These are phyloP conservation scores for Cutaneotrichosporon daszewskae DNA, from an alignment of 1,284 basidiomycete species.

Conservation along the genomic window DNA sequence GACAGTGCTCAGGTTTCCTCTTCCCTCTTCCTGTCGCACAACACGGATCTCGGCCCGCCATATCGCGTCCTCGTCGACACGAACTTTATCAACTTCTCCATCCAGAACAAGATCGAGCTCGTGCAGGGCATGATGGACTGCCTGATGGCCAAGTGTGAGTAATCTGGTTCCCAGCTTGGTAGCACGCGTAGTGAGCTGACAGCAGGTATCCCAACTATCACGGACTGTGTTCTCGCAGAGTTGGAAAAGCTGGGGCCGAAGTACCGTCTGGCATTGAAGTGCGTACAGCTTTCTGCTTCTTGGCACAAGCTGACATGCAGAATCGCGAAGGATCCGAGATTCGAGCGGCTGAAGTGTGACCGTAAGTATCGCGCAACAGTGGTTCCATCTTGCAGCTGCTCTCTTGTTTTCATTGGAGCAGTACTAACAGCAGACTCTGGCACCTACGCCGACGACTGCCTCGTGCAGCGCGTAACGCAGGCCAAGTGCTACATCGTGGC, in stretches of 20 bases:
- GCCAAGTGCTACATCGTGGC: slow-evolving; percentile 98
- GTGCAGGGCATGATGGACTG: slow-evolving; percentile 99
- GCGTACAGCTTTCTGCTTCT: slow-evolving; percentile 18
- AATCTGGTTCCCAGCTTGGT: neutral
- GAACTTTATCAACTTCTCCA: slow-evolving; percentile 98
- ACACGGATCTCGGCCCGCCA: slow-evolving; percentile 90
- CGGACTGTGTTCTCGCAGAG: slow-evolving; percentile 97
- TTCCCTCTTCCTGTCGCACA: slow-evolving; percentile 84
- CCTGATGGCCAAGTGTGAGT: slow-evolving; percentile 93
- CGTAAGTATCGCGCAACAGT: slow-evolving; percentile 43
- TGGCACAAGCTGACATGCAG: no score
- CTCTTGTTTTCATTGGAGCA: slow-evolving; percentile 8
- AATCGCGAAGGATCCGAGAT: slow-evolving; percentile 92
- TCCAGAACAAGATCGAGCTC: slow-evolving; percentile 97
- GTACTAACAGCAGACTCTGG: slow-evolving; percentile 57
- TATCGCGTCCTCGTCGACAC: slow-evolving; percentile 98
- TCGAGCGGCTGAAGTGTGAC: slow-evolving; percentile 85
- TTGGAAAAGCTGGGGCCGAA: slow-evolving; percentile 94
- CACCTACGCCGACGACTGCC: slow-evolving; percentile 97
- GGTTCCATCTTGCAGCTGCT: no score
- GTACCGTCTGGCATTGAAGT: slow-evolving; percentile 91
- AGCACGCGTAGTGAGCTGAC: slow-evolving; percentile 5
- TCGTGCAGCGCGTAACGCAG: slow-evolving; percentile 87
- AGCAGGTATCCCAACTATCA: slow-evolving; percentile 92
- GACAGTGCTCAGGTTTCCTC: slow-evolving; percentile 26